phyloP scores from a whole-genome alignment of 768 basidiomycete genomes.

The Auriscalpium vulgare region DNA sequence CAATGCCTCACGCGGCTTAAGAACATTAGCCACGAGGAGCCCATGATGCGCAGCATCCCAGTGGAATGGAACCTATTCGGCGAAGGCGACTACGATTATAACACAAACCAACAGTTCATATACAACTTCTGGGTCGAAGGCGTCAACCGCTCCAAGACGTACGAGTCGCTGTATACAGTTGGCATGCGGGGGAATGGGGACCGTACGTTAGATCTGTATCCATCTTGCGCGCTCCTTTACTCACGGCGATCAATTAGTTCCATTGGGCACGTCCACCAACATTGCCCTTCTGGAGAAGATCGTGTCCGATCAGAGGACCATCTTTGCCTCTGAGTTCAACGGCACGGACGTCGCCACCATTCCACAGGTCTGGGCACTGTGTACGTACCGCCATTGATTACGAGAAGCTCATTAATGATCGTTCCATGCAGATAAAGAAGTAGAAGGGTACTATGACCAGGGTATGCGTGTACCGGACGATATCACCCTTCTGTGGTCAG shows the following conservation, averaged over 20 bases:
- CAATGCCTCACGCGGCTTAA: neutral
- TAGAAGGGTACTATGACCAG: slow-evolving; percentile 57
- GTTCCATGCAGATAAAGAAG: slow-evolving; percentile 39
- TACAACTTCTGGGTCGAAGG: slow-evolving; percentile 57
- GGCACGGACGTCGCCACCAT: slow-evolving; percentile 38
- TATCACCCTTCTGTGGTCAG: slow-evolving; percentile 60
- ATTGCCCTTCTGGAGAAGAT: slow-evolving; percentile 47
- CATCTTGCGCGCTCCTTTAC: too few species aligned
- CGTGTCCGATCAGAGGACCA: slow-evolving; percentile 52
- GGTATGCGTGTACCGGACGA: slow-evolving; percentile 58
- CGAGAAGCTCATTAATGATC: too few species aligned
- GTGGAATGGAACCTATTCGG: slow-evolving; percentile 55
- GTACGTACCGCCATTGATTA: slow-evolving; percentile 22
- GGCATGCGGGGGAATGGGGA: slow-evolving; percentile 59
- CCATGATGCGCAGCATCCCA: slow-evolving; percentile 66
- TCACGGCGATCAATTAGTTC: slow-evolving; percentile 26
- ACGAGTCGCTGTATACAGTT: slow-evolving; percentile 56
- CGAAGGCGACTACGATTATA: slow-evolving; percentile 56
- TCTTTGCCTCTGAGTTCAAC: slow-evolving; percentile 45
- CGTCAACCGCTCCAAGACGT: slow-evolving; percentile 47
- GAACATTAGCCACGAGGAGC: slow-evolving; percentile 52
- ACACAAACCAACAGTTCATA: slow-evolving; percentile 43
- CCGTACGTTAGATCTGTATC: slow-evolving; percentile 9
- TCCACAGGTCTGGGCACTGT: slow-evolving; percentile 61
- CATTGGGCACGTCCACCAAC: slow-evolving; percentile 42